Conservation (phyloP, 2,329 filamentous ascomycete species). For the Penicillium olsonii region DNA sequence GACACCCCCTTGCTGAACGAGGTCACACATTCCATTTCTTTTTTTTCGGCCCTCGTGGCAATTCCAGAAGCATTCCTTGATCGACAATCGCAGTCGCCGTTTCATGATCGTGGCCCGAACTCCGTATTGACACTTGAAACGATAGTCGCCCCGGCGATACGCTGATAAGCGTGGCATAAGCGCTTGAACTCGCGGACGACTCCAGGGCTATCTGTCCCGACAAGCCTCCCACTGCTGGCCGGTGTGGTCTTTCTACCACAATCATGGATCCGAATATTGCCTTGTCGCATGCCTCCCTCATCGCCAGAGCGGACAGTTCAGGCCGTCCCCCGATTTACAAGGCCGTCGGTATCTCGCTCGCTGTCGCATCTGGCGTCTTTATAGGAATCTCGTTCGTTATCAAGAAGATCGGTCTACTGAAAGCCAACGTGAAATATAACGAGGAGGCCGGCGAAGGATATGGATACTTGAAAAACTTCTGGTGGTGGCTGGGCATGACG, state of each 20-base stretch:
- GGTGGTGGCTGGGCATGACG: conserved; percentile 95
- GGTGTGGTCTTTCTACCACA: conserved; percentile 47
- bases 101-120: too few relatives aligned
- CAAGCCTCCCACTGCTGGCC: conserved; percentile 26
- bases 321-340: conserved; percentile 69
- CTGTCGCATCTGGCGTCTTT: conserved; percentile 83
- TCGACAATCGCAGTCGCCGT: background rate
- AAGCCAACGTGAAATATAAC: conserved; percentile 93
- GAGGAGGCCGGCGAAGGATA: conserved; percentile 96
- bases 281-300: conserved; percentile 44
- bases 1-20: background rate
- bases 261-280: conserved; percentile 20
- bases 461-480: conserved; percentile 91
- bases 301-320: conserved; percentile 45
- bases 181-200: conserved; percentile 28
- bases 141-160: conserved; percentile 10
- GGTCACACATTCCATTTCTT: background rate
- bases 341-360: conserved; percentile 80
- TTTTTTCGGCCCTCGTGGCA: background rate
- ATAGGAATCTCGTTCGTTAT: conserved; percentile 94
- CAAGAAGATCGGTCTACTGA: conserved; percentile 89
- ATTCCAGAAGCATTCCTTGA: conserved; percentile 2
- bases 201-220: conserved; percentile 19
- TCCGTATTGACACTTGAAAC: background rate
- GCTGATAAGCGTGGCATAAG: conserved; percentile 17